Evolutionary conservation across 108 stramenopile genomes (phyloP).

Genomic region (Pseudonitzschia multistriata): DNA sequence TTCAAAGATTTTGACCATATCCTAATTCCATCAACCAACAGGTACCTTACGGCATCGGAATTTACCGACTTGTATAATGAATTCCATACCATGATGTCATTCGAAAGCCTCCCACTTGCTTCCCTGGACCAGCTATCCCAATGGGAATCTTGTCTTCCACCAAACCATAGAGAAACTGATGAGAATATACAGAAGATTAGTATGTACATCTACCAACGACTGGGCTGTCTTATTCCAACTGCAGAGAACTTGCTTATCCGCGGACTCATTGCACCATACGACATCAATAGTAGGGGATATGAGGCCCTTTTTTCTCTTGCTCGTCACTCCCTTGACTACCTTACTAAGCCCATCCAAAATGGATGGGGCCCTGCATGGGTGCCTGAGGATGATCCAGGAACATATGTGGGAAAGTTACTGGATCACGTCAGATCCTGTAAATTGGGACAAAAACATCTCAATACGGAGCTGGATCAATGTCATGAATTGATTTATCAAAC

Average conservation of each 20-base stretch:
- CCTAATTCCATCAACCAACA: background rate
- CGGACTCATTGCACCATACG: background rate
- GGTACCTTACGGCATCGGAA: background rate
- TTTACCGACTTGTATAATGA: background rate
- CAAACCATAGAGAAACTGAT: background rate
- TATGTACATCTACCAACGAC: background rate
- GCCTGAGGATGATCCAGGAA: background rate
- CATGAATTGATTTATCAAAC: background rate
- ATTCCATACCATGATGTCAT: background rate
- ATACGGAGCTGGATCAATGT: background rate
- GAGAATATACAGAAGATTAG: background rate
- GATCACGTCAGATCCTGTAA: background rate
- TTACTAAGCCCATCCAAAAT: background rate
- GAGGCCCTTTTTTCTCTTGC: background rate
- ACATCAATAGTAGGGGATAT: background rate
- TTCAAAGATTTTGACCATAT: background rate
- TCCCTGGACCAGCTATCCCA: background rate
- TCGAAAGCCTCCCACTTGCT: background rate
- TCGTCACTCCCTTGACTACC: background rate
- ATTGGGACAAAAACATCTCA: background rate
- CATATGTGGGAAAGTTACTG: background rate
- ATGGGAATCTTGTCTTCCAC: background rate
- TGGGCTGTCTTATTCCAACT: background rate
- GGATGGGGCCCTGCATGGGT: background rate
- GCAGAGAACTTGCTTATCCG: background rate